Evolutionary conservation across 441 rosid species (phyloP), one percentile per base, ranked within the genome.

Genomic region (Erysimum cheiri): DNA sequence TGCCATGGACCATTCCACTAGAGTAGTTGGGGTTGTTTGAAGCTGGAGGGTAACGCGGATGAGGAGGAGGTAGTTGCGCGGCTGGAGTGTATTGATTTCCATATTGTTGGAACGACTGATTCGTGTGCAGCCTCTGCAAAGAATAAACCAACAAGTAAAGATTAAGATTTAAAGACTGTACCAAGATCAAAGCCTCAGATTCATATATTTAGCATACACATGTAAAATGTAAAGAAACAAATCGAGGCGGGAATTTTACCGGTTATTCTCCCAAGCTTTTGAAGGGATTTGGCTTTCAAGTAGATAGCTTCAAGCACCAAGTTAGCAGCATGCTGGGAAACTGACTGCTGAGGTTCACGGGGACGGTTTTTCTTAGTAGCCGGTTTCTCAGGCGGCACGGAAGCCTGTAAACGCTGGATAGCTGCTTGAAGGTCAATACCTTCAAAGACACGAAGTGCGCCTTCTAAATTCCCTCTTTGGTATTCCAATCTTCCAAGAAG

Each of bases 371-470:
- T 85, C 65, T 79, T 88, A 46, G 85, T 28, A 67, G 80, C 29
- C 4, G 80, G 74, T 76, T 84, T 88, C 67, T 89, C 89, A 64
- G 88, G 66, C 48, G 69, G 58, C 0, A 5, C 59, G 11, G 84
- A 62, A 46, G 88, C 87, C 64, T 88, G 95, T 72, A 93, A 71
- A 54, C 91, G 71, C 37, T 84, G 88, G 66, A 87, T 87, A n/a
- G 96, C 95, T 58, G 93, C 87, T 60, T 88, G 92, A 55, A 93
- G 92, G 79, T 91, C 97, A 77, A 93, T 91, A 73, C 98, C 98
- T 72, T 93, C 95, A 69, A 89, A 88, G 60, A 91, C 92, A 72
- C 83, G 95, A 70, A 93, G 92, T n/a, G 98, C 97, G 17, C 89
- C 92, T 79, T 93, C 94, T 22, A 93, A 64, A 72, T 93, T 91